phyloP scores from a whole-genome alignment of 2,329 filamentous ascomycete species.

The Parafenestella ontariensis region DNA sequence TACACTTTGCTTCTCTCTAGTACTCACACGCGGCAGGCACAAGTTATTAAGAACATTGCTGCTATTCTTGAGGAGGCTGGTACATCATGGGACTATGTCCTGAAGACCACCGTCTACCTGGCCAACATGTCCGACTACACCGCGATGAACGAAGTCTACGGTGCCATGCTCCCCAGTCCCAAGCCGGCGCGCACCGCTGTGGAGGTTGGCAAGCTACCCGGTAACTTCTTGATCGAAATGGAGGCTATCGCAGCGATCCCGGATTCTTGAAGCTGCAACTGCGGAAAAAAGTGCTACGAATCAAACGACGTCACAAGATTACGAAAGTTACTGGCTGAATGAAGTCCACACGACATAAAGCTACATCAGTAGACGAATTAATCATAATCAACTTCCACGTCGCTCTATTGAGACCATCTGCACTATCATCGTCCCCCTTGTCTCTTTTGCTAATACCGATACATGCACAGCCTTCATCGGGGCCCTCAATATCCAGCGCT shows the following conservation, averaged over 20 bases:
- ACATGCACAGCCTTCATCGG: too few species aligned
- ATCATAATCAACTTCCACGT: neutral
- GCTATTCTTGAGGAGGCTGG: constrained; percentile 40
- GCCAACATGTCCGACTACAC: constrained; percentile 43
- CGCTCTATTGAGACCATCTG: neutral
- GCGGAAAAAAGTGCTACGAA: neutral
- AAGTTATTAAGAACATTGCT: constrained; percentile 45
- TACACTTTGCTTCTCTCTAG: accelerated
- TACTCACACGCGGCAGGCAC: constrained; percentile 26
- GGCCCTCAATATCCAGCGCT: neutral
- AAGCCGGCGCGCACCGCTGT: constrained; percentile 43
- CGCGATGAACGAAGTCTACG: constrained; percentile 44
- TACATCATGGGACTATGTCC: constrained; percentile 43
- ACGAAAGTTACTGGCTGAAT: neutral
- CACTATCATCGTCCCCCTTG: neutral
- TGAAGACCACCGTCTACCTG: constrained; percentile 44
- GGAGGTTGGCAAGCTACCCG: constrained; percentile 41
- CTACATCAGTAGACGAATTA: neutral
- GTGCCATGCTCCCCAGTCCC: constrained; percentile 35
- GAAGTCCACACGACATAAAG: neutral
- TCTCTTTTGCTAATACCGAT: too few species aligned
- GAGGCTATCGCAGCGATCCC: constrained; percentile 43
- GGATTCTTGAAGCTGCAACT: constrained; percentile 18
- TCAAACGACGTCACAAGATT: neutral
- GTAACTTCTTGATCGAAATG: constrained; percentile 41